phyloP scores from a whole-genome alignment of 345 rosid genomes.

The Odontarrhena argentea region DNA sequence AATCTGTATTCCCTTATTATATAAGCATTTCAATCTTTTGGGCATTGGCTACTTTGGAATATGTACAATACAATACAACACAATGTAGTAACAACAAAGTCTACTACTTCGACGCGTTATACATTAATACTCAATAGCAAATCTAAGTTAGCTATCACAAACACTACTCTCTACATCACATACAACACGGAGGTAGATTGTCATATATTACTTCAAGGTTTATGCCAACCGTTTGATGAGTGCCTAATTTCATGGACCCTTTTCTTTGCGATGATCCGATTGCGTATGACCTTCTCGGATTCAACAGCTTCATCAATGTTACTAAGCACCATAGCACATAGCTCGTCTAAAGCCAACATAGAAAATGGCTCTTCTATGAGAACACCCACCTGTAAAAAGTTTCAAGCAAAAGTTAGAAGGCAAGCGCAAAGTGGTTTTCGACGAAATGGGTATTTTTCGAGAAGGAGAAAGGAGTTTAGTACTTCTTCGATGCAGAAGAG shows the following conservation, averaged over 20 bases:
- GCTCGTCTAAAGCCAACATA: constrained; percentile 85
- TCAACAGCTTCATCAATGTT: constrained; percentile 67
- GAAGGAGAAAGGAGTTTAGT: constrained; percentile 14
- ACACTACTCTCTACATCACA: constrained; percentile 3
- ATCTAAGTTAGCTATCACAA: constrained; percentile 20
- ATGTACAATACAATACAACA: background rate
- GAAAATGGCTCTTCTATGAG: constrained; percentile 97
- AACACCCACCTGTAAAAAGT: constrained; percentile 75
- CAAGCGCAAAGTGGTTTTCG: constrained; percentile 2
- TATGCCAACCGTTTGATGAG: constrained; percentile 75
- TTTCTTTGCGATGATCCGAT: constrained; percentile 50
- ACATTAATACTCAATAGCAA: constrained; percentile 11
- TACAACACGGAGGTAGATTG: background rate
- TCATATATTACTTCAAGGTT: constrained; percentile 29
- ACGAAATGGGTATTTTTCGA: background rate
- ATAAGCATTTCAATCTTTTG: background rate
- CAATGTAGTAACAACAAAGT: background rate
- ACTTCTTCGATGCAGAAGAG: constrained; percentile 98
- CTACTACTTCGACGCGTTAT: constrained; percentile 26
- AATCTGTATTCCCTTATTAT: background rate
- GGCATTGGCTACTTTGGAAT: background rate
- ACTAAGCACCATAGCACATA: constrained; percentile 53
- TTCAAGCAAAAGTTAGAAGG: constrained; percentile 11
- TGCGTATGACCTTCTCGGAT: constrained; percentile 55
- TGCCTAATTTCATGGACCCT: constrained; percentile 48